Base-by-base conservation (phyloP, 495 filamentous ascomycete genomes). In the Cercophora scortea region DNA sequence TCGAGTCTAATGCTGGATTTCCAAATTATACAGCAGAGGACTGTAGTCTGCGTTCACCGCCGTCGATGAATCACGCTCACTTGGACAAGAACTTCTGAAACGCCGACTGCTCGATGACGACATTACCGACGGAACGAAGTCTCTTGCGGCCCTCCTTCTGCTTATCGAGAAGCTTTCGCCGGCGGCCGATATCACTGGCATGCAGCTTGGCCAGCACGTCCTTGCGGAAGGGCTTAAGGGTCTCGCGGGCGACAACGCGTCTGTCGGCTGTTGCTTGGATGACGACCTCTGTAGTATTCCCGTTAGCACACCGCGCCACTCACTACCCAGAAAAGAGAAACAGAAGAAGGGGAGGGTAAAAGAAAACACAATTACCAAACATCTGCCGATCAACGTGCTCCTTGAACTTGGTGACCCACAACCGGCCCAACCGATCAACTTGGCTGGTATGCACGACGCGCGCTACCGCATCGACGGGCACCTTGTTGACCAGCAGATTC, bases 321-420 rank as follows among this genome's bases (percentile, higher is more conserved):
- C n/a, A 43, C 25, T 5, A 42, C 8, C 2, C 19, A 18, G 19
- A 11, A 15, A 0, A 1, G 32, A 35, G n/a, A 16, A 38, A 42
- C 43, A 15, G 32, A 16, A 6, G 19, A 42, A 34, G 8, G n/a
- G n/a, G 16, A 47, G 11, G 11, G 36, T 6, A 15, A 40, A 48
- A 41, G 32, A 44, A 34, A 2, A 18, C 33, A 33, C 36, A 61
- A 64, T 0, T 46, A 69, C 66, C 67, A 64, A 95, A 98, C 75
- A 96, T 87, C 71, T 98, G 94, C 33, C 93, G 75, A 53, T 95
- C 86, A 3, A 98, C 93, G 62, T 96, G 91, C 69, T 95, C 83
- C 65, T 96, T 97, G 75, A 98, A 97, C 69, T 95, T 97, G 16
- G 79, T 83, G 10, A 97, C 93, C 93, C 93, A 98, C 55, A 82